Conservation (phyloP, 169 alveolate genomes). For the Plasmodium inui region DNA sequence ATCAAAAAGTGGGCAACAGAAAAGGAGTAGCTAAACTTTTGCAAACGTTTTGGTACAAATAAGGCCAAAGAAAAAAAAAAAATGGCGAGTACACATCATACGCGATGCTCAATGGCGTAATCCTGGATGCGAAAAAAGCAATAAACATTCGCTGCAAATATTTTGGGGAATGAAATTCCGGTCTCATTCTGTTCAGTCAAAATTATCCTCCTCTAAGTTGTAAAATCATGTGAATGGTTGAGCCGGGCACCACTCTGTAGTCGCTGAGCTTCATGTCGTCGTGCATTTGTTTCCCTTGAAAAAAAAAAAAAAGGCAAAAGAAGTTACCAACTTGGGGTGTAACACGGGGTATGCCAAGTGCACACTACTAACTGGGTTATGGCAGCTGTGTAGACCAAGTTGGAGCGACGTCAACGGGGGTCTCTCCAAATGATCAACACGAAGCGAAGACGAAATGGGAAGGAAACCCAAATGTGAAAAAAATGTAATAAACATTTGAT, state of each 20-base stretch:
- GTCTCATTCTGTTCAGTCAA: conserved; percentile 5
- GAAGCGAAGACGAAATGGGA: not conserved
- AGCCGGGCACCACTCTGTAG: conserved; percentile 95
- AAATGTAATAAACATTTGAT: no score
- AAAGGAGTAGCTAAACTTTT: not conserved
- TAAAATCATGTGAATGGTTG: conserved; percentile 96
- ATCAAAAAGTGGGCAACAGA: not conserved
- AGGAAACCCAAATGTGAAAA: not conserved
- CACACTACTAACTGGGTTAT: not conserved
- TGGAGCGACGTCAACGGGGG: not conserved
- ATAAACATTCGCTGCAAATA: not conserved
- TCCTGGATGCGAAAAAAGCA: not conserved
- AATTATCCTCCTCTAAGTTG: conserved; percentile 92
- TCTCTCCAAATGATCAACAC: conserved; percentile 4
- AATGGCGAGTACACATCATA: not conserved
- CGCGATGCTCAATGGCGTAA: not conserved
- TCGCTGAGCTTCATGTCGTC: conserved; percentile 92
- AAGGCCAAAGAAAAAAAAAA: not conserved
- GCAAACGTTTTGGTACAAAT: not conserved
- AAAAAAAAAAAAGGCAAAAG: conserved; percentile 11
- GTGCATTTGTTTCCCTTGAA: conserved; percentile 90
- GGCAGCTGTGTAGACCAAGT: not conserved
- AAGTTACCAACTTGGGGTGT: not conserved
- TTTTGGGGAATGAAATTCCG: not conserved
- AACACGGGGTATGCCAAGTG: not conserved